Percentiles rank a stretch among this genome's conserved stretches.
Conservation (phyloP, 768 basidiomycete species). For the Chalciporus piperatus region DNA sequence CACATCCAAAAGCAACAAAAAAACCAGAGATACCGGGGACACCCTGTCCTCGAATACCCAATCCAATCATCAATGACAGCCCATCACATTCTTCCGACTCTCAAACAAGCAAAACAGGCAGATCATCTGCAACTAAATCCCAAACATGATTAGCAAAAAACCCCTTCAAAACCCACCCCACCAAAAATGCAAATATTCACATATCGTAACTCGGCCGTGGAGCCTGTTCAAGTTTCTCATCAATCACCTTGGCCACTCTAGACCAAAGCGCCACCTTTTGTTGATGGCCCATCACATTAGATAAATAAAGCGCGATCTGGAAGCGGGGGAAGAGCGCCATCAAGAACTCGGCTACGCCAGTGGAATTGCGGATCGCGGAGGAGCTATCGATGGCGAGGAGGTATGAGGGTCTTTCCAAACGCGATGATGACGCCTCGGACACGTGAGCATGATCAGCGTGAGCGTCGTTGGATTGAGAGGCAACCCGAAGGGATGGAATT, state of each 20-base stretch:
- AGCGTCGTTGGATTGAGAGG: background rate
- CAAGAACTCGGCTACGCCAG: conserved; percentile 16
- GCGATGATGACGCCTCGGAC: background rate
- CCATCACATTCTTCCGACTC: no score
- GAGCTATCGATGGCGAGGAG: conserved; percentile 12
- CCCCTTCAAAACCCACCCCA: background rate
- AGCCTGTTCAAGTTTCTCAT: conserved; percentile 12
- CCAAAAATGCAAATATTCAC: background rate
- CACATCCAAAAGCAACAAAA: no score
- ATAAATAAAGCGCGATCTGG: conserved; percentile 5
- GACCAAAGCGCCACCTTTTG: conserved; percentile 18
- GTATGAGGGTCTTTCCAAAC: background rate
- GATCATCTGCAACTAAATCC: background rate
- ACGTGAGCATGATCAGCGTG: no score
- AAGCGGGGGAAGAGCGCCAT: conserved; percentile 9
- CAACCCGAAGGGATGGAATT: conserved; percentile 5
- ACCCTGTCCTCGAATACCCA: no score
- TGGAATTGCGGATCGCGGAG: conserved; percentile 20
- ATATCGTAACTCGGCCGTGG: background rate
- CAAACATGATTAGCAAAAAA: background rate
- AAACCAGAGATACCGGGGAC: no score
- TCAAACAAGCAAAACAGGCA: no score
- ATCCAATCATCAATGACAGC: no score
- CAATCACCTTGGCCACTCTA: conserved; percentile 17
- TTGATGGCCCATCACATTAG: conserved; percentile 5